Evolutionary conservation across 768 basidiomycete species (phyloP), one percentile per base, ranked within the genome.

Genomic region (Suillus clintonianus): DNA sequence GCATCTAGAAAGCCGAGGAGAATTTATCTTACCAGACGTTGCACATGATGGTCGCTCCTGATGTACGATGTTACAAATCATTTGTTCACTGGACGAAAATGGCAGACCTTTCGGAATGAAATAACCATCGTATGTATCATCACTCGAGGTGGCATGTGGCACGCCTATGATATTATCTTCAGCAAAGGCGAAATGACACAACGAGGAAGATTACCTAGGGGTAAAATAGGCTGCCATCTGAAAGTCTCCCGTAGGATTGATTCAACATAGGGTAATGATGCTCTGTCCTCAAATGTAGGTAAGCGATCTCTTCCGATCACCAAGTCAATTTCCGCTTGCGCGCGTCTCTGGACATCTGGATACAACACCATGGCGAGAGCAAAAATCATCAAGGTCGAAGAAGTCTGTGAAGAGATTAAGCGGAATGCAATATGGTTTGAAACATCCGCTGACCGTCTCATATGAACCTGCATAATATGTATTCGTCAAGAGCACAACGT

Each of bases 61-160:
- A 19, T 51, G 5, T 51, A 19, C 2, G 17, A 30, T 19, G 5
- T 51, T 51, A 51, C 15, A 51, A 9, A 19, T 19, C 8, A 30
- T 19, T 2, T 30, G 17, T 2, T 30, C 15, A 30, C 4, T 30
- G 9, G 4, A 51, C 15, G 30, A 10, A 9, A 19, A 51, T 10
- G 19, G 47, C 19, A 14, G 60, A 47, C 85, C 85, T 61, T 78
- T 77, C 2, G 86, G 86, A 41, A 88, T 87, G 9, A 83, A 71
- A 62, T 81, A 83, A 15, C 80, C 78, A 24, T 74, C 68, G 62
- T 82, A 82, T 17, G 72, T 62, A 55, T 82, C 81, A 57, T 78
- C 77, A 42, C 70, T 64, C 0, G 77, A 78, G 1, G 62, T n/a
- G 5, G 62, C 58, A 59, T 77, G 77, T 2, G 74, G 68, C 27